These are phyloP conservation scores for Colletotrichum higginsianum DNA, from an alignment of 2,329 filamentous ascomycete species.

Conservation along the genomic window DNA sequence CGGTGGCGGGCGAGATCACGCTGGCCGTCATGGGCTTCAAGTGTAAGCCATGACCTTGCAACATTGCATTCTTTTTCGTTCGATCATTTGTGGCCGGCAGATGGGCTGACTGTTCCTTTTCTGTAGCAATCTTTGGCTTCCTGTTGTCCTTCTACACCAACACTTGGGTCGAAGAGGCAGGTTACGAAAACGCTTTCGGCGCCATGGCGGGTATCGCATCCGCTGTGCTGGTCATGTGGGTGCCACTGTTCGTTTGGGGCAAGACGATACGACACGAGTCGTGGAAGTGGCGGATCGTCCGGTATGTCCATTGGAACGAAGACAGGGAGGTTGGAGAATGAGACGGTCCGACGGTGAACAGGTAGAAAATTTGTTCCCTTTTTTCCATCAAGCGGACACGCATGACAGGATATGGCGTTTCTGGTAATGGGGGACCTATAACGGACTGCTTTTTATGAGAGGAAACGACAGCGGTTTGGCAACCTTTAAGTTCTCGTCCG, in stretches of 20 bases:
- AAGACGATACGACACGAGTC: constrained; percentile 62
- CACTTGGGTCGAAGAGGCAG: constrained; percentile 66
- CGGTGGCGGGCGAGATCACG: constrained; percentile 69
- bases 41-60: constrained; percentile 53
- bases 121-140: constrained; percentile 68
- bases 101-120: constrained; percentile 29
- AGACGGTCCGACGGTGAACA: constrained; percentile 1
- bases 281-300: constrained; percentile 64
- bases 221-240: constrained; percentile 61
- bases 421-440: not conserved
- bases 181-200: constrained; percentile 67
- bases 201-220: constrained; percentile 71
- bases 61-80: not conserved
- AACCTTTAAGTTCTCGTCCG: not conserved
- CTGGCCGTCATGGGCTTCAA: constrained; percentile 70
- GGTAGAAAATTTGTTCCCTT: not conserved
- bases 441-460: not conserved
- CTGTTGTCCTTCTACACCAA: constrained; percentile 74
- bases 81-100: constrained; percentile 1
- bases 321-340: constrained; percentile 71
- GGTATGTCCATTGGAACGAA: constrained; percentile 63
- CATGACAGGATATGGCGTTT: not conserved
- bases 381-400: not conserved
- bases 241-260: constrained; percentile 68
- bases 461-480: constrained; percentile 1